phyloP scores from a whole-genome alignment of 1,284 basidiomycete genomes.

The Jaminaea rosea region DNA sequence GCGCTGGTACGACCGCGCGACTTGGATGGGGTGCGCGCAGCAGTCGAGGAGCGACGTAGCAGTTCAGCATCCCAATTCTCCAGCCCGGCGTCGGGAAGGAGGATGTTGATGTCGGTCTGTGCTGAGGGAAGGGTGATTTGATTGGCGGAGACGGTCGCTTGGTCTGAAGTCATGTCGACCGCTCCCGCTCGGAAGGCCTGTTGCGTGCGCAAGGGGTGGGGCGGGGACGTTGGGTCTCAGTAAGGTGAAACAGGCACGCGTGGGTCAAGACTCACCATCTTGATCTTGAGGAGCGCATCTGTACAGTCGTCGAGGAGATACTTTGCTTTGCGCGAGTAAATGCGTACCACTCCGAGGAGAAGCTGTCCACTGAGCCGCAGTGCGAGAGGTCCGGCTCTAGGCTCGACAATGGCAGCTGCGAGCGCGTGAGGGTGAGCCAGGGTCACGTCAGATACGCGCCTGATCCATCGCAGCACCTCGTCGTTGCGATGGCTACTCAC shows the following conservation, averaged over 20 bases:
- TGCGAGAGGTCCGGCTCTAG: slow-evolving; percentile 75
- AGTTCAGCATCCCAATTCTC: slow-evolving; percentile 23
- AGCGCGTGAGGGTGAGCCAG: background rate
- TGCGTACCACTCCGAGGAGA: slow-evolving; percentile 87
- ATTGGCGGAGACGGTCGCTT: slow-evolving; percentile 73
- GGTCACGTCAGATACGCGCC: background rate
- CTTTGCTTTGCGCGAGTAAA: slow-evolving; percentile 94
- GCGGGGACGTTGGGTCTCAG: too few relatives aligned
- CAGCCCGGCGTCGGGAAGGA: slow-evolving; percentile 59
- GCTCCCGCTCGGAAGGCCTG: slow-evolving; percentile 85
- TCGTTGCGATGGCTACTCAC: slow-evolving; percentile 52
- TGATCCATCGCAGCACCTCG: background rate
- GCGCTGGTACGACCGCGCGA: slow-evolving; percentile 2
- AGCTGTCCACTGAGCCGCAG: slow-evolving; percentile 89
- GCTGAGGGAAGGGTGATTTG: slow-evolving; percentile 72
- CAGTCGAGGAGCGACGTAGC: background rate
- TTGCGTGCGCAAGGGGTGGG: too few relatives aligned
- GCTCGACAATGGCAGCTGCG: slow-evolving; percentile 55
- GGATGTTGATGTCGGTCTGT: slow-evolving; percentile 64
- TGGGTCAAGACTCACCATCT: slow-evolving; percentile 63
- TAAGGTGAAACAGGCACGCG: too few relatives aligned
- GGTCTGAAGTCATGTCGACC: slow-evolving; percentile 89
- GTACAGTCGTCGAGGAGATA: slow-evolving; percentile 96
- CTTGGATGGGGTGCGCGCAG: slow-evolving; percentile 1
- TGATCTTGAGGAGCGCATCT: slow-evolving; percentile 87